These are phyloP conservation scores for Fraxinus paxiana DNA, from an alignment of 305 asterid species.

Conservation along the genomic window DNA sequence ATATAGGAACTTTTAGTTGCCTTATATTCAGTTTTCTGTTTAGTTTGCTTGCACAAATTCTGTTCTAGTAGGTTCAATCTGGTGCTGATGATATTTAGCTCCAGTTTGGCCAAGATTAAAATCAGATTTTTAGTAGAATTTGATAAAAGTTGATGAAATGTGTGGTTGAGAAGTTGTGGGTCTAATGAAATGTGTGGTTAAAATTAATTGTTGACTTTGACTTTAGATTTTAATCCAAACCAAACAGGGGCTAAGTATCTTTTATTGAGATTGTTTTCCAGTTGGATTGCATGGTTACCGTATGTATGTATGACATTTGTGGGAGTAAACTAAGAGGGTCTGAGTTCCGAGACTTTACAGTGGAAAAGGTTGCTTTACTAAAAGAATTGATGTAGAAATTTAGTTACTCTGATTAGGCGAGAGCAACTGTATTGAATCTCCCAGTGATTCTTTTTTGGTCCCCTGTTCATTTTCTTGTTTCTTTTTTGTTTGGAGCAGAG, in stretches of 20 bases:
- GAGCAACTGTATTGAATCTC: not conserved
- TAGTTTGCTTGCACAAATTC: not conserved
- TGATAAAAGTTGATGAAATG: not conserved
- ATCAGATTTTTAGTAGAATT: not conserved
- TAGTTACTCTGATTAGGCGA: not conserved
- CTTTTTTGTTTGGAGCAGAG: not conserved
- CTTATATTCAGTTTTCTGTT: slow-evolving; percentile 1
- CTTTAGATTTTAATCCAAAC: not conserved
- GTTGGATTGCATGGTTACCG: not conserved
- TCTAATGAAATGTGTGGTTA: not conserved
- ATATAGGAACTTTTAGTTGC: slow-evolving; percentile 10
- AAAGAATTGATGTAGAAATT: not conserved
- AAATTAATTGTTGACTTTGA: too few species aligned
- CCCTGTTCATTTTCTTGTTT: not conserved
- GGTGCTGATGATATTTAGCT: not conserved
- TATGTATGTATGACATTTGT: not conserved
- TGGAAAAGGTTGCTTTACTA: slow-evolving; percentile 10
- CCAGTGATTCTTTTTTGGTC: not conserved
- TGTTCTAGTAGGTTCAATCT: not conserved
- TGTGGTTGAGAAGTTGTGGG: not conserved
- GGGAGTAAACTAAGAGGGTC: not conserved
- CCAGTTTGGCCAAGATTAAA: not conserved
- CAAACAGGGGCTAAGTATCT: not conserved
- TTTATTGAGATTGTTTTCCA: not conserved
- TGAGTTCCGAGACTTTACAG: not conserved